phyloP scores from a whole-genome alignment of 208 protist species.

The Leishmania guyanensis region DNA sequence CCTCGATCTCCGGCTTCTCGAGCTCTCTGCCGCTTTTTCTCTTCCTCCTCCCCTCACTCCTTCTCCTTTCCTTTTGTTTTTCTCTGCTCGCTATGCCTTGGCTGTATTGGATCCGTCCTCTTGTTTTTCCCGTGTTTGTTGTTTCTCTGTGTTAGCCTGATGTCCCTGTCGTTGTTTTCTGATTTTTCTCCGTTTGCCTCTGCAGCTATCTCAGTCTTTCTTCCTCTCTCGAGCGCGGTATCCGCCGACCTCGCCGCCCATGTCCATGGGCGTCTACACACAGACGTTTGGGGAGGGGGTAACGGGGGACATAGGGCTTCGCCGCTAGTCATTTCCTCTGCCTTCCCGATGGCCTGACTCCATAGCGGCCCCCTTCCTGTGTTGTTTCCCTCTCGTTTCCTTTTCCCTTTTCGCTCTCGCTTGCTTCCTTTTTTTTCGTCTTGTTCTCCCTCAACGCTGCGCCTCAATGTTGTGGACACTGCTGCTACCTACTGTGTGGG shows the following conservation, averaged over 20 bases:
- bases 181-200: slow-evolving; percentile 15
- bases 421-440: not conserved
- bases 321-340: not conserved
- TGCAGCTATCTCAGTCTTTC: slow-evolving; percentile 6
- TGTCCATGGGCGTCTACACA: not conserved
- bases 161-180: not conserved
- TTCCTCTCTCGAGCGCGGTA: slow-evolving; percentile 7
- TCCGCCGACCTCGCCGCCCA: not conserved
- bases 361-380: not conserved
- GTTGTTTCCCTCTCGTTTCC: not conserved
- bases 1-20: not conserved
- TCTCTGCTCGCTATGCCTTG: slow-evolving; percentile 18
- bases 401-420: not conserved
- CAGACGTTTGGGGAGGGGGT: not conserved
- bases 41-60: not conserved
- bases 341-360: not conserved
- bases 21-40: not conserved
- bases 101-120: slow-evolving; percentile 8
- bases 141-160: not conserved
- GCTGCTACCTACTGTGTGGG: not conserved
- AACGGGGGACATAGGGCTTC: not conserved
- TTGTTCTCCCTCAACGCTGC: not conserved
- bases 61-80: slow-evolving; percentile 13
- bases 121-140: not conserved
- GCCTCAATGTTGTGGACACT: not conserved